These are phyloP conservation scores for Nitzschia putrida DNA, from an alignment of 108 stramenopile species.

Conservation along the genomic window DNA sequence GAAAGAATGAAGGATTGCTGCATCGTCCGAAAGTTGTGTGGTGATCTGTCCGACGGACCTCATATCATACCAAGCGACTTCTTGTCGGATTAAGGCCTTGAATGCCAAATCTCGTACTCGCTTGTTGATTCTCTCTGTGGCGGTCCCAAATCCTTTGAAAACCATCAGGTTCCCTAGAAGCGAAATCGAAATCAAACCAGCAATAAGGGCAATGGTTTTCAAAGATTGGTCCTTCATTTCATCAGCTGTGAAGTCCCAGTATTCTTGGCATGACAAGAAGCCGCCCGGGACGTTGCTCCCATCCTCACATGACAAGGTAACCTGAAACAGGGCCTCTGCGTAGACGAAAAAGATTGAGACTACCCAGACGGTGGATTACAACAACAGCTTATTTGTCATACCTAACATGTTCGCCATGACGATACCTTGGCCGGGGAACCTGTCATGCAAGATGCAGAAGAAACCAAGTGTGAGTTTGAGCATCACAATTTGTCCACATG, in stretches of 20 bases:
- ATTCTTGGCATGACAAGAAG: constrained; percentile 38
- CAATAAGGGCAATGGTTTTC: constrained; percentile 28
- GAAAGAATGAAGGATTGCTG: constrained; percentile 54
- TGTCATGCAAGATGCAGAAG: constrained; percentile 4
- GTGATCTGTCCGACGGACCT: constrained; percentile 50
- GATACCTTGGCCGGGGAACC: constrained; percentile 61
- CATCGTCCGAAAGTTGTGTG: constrained; percentile 49
- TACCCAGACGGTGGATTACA: neutral
- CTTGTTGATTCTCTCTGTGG: constrained; percentile 55
- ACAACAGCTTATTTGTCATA: constrained; percentile 43
- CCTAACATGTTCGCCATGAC: constrained; percentile 62
- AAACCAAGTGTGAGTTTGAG: too few relatives aligned
- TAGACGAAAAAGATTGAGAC: neutral
- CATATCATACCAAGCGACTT: constrained; percentile 46
- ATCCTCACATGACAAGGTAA: neutral
- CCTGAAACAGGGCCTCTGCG: neutral
- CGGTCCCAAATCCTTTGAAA: constrained; percentile 52
- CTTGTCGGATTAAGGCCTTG: constrained; percentile 41
- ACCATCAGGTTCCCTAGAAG: constrained; percentile 38
- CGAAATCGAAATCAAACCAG: constrained; percentile 29
- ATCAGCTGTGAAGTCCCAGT: constrained; percentile 28
- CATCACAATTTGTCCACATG: too few relatives aligned
- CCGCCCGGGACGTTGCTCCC: neutral
- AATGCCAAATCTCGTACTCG: constrained; percentile 56
- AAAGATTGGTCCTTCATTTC: constrained; percentile 34